Evolutionary conservation across 2,329 filamentous ascomycete genomes (phyloP).

Genomic region (Tolypocladium tundrense): DNA sequence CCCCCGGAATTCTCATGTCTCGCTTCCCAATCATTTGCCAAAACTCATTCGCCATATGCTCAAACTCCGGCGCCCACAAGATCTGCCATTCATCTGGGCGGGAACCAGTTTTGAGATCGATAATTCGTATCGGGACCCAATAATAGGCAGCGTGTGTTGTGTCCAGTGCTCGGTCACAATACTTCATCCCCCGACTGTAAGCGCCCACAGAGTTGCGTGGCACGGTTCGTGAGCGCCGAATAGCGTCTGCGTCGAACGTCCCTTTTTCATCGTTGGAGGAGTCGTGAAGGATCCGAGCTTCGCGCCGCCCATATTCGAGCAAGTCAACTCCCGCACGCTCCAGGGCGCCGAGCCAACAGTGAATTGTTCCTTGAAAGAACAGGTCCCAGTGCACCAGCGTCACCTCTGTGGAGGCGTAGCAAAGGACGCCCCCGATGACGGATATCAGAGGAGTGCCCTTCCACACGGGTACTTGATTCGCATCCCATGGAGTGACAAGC

Average conservation of each 20-base stretch:
- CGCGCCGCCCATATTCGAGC: neutral
- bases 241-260: neutral
- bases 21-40: neutral
- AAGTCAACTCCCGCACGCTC: neutral
- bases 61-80: neutral
- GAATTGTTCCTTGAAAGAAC: neutral
- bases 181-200: rapidly evolving
- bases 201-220: neutral
- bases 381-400: neutral
- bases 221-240: neutral
- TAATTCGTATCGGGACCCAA: neutral
- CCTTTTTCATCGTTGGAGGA: neutral
- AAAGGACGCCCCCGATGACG: neutral
- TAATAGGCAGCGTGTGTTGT: neutral
- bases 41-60: neutral
- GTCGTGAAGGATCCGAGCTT: neutral
- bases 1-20: neutral
- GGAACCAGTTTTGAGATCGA: neutral
- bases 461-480: neutral
- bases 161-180: neutral
- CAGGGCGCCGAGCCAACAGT: neutral
- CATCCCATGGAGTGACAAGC: neutral
- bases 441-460: neutral
- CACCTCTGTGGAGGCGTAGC: neutral
- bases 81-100: neutral